phyloP scores from a whole-genome alignment of 345 rosid genomes.

The Pugionium cornutum region DNA sequence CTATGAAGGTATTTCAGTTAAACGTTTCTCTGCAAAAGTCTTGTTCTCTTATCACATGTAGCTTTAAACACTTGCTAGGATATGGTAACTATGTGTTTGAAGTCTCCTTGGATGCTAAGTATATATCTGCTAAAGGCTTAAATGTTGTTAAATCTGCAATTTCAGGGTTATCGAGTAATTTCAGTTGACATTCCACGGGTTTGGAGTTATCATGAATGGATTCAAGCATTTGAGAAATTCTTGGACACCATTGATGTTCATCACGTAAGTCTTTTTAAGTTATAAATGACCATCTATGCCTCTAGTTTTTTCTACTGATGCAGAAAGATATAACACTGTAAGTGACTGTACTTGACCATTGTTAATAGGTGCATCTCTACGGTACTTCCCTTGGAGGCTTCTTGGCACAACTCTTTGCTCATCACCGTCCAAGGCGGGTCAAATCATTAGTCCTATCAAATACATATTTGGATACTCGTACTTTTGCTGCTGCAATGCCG shows the following conservation, averaged over 20 bases:
- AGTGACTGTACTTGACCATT: conserved; percentile 34
- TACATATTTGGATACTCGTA: conserved; percentile 80
- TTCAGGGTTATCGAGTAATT: conserved; percentile 90
- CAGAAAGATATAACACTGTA: neutral
- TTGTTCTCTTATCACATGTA: neutral
- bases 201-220: conserved; percentile 99
- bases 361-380: conserved; percentile 82
- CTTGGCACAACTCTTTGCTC: conserved; percentile 97
- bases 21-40: neutral
- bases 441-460: conserved; percentile 87
- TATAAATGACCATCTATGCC: conserved; percentile 11
- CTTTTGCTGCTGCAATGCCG: conserved; percentile 94
- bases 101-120: neutral
- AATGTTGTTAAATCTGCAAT: conserved; percentile 27
- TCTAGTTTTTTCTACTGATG: neutral
- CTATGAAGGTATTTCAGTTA: conserved; percentile 71
- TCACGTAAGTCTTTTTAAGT: conserved; percentile 65
- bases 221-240: conserved; percentile 97
- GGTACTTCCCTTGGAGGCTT: conserved; percentile 99
- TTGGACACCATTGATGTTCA: conserved; percentile 94
- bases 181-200: conserved; percentile 96
- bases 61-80: neutral
- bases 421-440: conserved; percentile 95
- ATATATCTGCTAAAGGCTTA: neutral
- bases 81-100: conserved; percentile 9